phyloP scores from a whole-genome alignment of 2,329 filamentous ascomycete species.

The Pseudohalonectria lignicola region DNA sequence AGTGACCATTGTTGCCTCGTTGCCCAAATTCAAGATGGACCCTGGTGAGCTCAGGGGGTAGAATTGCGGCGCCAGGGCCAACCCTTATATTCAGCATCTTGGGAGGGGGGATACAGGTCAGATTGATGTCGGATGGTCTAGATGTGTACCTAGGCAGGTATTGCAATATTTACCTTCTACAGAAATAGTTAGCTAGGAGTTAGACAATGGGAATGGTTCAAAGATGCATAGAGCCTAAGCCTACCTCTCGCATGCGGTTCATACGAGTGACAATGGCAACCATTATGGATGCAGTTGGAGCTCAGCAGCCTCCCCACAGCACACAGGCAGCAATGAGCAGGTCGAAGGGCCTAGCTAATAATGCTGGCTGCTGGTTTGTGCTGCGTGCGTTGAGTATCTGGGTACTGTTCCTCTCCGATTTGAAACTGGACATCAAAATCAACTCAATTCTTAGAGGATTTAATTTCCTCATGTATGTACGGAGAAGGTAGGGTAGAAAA shows the following conservation, averaged over 20 bases:
- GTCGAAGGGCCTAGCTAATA: too few relatives aligned
- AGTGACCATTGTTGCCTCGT: slow-evolving; percentile 53
- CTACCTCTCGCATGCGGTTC: slow-evolving; percentile 24
- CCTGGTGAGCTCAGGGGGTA: slow-evolving; percentile 65
- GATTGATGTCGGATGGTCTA: not conserved
- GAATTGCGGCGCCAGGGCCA: slow-evolving; percentile 71
- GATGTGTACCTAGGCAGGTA: not conserved
- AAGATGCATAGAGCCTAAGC: too few relatives aligned
- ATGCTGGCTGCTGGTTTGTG: too few relatives aligned
- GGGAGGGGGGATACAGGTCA: not conserved
- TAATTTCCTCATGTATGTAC: too few relatives aligned
- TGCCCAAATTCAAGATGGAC: slow-evolving; percentile 65
- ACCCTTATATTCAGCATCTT: slow-evolving; percentile 66
- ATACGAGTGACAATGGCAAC: slow-evolving; percentile 51
- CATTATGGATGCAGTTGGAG: slow-evolving; percentile 15
- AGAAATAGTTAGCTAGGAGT: slow-evolving; percentile 10
- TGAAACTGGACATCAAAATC: too few relatives aligned
- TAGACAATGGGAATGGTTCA: not conserved
- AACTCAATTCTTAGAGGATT: too few relatives aligned
- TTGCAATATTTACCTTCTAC: slow-evolving; percentile 29
- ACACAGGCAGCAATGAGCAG: too few relatives aligned
- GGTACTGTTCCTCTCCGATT: too few relatives aligned
- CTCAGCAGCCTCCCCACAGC: not conserved
- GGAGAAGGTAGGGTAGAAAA: too few relatives aligned
- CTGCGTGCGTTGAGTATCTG: too few relatives aligned